Percentiles rank a stretch among this genome's conserved stretches.
Conservation (phyloP, 257 asterid species). For the Primulina tabacum region DNA sequence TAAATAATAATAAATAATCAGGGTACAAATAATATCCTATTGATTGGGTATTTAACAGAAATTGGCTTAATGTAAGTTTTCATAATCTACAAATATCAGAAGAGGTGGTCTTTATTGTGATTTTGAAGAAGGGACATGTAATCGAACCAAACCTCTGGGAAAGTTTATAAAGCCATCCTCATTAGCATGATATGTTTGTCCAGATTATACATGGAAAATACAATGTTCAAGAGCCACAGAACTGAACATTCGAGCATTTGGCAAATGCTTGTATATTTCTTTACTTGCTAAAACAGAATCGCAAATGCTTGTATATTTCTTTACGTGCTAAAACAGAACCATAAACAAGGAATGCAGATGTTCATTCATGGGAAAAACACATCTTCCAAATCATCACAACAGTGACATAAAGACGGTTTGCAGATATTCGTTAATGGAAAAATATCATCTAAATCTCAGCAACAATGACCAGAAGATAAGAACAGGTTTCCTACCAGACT, state of each 20-base stretch:
- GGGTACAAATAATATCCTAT: background rate
- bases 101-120: background rate
- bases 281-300: background rate
- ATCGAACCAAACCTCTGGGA: background rate
- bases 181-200: background rate
- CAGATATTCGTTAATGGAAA: conserved; percentile 5
- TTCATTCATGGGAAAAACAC: background rate
- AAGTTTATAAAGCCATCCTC: too few species aligned
- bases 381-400: background rate
- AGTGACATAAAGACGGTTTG: conserved; percentile 7
- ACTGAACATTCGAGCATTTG: background rate
- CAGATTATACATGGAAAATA: too few species aligned
- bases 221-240: too few species aligned
- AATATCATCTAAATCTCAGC: background rate
- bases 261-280: conserved; percentile 8
- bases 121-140: background rate
- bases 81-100: background rate
- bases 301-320: conserved; percentile 8
- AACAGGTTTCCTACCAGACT: conserved; percentile 58
- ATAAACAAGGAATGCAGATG: conserved; percentile 10
- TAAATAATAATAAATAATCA: background rate
- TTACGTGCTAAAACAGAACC: conserved; percentile 1
- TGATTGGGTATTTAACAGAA: background rate
- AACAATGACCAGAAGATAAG: conserved; percentile 23
- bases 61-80: background rate